Evolutionary conservation across 2,329 filamentous ascomycete species (phyloP).

Genomic region (Parascedosporium putredinis): DNA sequence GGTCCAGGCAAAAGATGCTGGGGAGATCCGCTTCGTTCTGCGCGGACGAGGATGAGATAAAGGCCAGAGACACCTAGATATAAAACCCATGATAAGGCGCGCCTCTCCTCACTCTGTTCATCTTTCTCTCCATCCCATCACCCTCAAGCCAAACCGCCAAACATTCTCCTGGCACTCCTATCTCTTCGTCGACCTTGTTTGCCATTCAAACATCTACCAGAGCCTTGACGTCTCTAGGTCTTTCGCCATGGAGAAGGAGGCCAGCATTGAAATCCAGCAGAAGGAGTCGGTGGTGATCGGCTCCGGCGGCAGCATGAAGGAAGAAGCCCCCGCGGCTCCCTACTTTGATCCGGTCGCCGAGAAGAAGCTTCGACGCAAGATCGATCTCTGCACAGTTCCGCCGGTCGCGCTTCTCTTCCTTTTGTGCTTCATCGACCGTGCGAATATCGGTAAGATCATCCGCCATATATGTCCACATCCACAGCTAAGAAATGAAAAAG

Average conservation of each 20-base stretch:
- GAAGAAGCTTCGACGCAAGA: slow-evolving; percentile 41
- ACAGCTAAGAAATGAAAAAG: no score
- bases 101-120: not conserved
- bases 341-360: slow-evolving; percentile 20
- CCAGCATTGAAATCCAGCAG: not conserved
- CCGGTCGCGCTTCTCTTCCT: slow-evolving; percentile 53
- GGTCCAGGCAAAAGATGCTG: no score
- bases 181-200: not conserved
- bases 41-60: no score
- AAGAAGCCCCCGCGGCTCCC: not conserved
- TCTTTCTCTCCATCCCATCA: no score
- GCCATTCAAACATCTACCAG: no score
- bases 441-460: slow-evolving; percentile 5
- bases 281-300: not conserved
- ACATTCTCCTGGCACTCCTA: not conserved
- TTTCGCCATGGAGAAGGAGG: slow-evolving; percentile 2
- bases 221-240: not conserved
- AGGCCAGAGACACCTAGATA: no score
- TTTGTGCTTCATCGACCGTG: slow-evolving; percentile 56
- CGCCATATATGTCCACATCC: no score
- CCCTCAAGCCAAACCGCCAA: not conserved
- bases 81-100: not conserved
- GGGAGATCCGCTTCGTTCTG: no score
- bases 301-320: not conserved
- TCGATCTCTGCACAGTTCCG: slow-evolving; percentile 51